Conservation (phyloP, 768 basidiomycete species). For the Amanita muscaria region DNA sequence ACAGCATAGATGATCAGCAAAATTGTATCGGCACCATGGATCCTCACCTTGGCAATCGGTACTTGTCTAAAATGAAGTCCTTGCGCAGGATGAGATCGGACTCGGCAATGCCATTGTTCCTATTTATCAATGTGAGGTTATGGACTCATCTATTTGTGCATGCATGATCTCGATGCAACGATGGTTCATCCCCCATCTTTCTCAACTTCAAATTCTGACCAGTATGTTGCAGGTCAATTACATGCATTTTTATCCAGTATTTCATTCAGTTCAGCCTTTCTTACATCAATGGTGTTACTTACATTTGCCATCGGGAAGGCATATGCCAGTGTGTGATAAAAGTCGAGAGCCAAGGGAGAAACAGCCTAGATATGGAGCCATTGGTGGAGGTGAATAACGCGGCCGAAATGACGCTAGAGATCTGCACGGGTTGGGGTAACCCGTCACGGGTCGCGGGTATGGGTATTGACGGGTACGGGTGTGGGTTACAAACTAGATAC, state of each 20-base stretch:
- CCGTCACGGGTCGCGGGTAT: too few species aligned
- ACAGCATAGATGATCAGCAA: slow-evolving; percentile 89
- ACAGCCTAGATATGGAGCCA: too few species aligned
- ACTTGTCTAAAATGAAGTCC: slow-evolving; percentile 81
- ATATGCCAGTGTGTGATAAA: too few species aligned
- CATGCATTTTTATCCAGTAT: slow-evolving; percentile 69
- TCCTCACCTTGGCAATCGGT: slow-evolving; percentile 78
- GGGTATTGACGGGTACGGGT: too few species aligned
- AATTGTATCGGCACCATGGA: slow-evolving; percentile 81
- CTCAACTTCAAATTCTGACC: too few species aligned
- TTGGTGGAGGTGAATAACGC: too few species aligned
- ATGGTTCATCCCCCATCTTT: slow-evolving; percentile 73
- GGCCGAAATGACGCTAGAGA: too few species aligned
- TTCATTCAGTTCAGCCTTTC: slow-evolving; percentile 72
- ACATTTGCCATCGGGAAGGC: too few species aligned
- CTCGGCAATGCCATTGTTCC: slow-evolving; percentile 58
- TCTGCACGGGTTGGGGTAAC: too few species aligned
- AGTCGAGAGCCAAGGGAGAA: too few species aligned
- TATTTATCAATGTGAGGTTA: slow-evolving; percentile 69
- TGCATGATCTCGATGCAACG: slow-evolving; percentile 71
- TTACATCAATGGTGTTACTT: slow-evolving; percentile 58
- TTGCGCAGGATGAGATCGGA: slow-evolving; percentile 74
- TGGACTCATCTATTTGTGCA: slow-evolving; percentile 63
- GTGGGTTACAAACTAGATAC: too few species aligned
- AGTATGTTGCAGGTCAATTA: too few species aligned